Conservation (phyloP, 2,329 filamentous ascomycete genomes). For the Nannizzia gypsea region DNA sequence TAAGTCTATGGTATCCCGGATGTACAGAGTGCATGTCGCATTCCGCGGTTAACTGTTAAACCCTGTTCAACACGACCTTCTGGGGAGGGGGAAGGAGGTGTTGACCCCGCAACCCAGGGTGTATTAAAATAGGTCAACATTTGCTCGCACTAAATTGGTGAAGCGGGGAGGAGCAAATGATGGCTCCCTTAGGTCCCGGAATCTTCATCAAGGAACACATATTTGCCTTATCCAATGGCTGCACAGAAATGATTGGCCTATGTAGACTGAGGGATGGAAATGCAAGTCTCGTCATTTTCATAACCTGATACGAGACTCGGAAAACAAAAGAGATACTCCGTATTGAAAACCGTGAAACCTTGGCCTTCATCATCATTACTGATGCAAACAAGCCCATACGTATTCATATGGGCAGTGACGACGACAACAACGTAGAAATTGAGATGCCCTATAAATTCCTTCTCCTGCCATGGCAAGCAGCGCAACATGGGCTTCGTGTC, state of each 20-base stretch:
- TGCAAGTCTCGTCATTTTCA: too few species aligned
- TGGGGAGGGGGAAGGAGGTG: neutral
- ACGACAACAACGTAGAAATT: neutral
- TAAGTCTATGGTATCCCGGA: neutral
- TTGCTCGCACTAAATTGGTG: neutral
- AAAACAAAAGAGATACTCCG: too few species aligned
- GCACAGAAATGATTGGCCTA: too few species aligned
- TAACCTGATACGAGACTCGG: too few species aligned
- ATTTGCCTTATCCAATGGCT: too few species aligned
- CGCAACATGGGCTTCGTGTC: too few species aligned
- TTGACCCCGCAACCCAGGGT: neutral
- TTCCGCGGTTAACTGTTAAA: neutral
- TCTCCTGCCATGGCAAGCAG: neutral
- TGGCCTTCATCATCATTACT: too few species aligned
- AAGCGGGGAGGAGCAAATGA: neutral
- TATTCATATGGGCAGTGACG: too few species aligned
- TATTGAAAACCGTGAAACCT: too few species aligned
- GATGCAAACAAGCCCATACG: too few species aligned
- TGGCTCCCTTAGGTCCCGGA: neutral
- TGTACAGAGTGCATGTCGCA: neutral
- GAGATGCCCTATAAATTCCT: neutral
- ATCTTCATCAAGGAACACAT: too few species aligned
- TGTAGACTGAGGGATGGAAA: too few species aligned
- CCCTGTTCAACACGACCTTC: neutral
- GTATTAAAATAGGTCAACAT: neutral